Evolutionary conservation across 305 asterid species (phyloP).

Genomic region (Fraxinus angustifolia): DNA sequence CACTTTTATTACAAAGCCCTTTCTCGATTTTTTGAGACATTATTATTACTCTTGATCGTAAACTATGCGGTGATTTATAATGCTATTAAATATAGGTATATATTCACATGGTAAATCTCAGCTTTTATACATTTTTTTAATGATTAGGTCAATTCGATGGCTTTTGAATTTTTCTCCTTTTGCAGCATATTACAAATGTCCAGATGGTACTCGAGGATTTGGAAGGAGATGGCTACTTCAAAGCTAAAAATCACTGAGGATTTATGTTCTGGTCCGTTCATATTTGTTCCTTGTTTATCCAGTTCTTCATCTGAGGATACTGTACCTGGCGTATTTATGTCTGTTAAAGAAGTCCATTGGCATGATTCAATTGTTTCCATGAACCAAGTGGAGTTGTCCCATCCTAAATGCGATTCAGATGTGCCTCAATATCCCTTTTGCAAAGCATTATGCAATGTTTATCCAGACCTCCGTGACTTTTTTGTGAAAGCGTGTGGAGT

Average conservation of each 20-base stretch:
- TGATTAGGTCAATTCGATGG: slow-evolving; percentile 14
- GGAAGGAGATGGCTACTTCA: slow-evolving; percentile 65
- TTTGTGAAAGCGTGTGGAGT: slow-evolving; percentile 91
- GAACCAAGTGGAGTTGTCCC: slow-evolving; percentile 37
- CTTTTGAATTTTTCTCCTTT: slow-evolving; percentile 14
- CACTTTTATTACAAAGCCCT: not conserved
- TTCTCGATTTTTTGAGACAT: not conserved
- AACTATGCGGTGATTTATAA: not conserved
- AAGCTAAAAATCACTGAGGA: slow-evolving; percentile 55
- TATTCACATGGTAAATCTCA: not conserved
- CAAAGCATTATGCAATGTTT: slow-evolving; percentile 50
- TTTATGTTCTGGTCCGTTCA: slow-evolving; percentile 61
- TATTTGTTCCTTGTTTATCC: slow-evolving; percentile 64
- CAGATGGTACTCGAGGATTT: slow-evolving; percentile 63
- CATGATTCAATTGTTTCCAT: slow-evolving; percentile 54
- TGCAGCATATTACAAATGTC: slow-evolving; percentile 83
- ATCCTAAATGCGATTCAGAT: slow-evolving; percentile 33
- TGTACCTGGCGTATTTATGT: slow-evolving; percentile 62
- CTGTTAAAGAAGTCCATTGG: slow-evolving; percentile 81
- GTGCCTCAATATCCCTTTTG: slow-evolving; percentile 18
- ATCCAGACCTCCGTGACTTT: slow-evolving; percentile 74
- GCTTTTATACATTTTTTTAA: not conserved
- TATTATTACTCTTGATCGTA: not conserved
- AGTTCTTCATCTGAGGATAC: slow-evolving; percentile 46
- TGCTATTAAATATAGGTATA: not conserved